A percentile compares a stretch with the other conserved stretches of the same genome.
phyloP scores from a whole-genome alignment of 23 red algal genomes.

The Gracilariopsis chorda region DNA sequence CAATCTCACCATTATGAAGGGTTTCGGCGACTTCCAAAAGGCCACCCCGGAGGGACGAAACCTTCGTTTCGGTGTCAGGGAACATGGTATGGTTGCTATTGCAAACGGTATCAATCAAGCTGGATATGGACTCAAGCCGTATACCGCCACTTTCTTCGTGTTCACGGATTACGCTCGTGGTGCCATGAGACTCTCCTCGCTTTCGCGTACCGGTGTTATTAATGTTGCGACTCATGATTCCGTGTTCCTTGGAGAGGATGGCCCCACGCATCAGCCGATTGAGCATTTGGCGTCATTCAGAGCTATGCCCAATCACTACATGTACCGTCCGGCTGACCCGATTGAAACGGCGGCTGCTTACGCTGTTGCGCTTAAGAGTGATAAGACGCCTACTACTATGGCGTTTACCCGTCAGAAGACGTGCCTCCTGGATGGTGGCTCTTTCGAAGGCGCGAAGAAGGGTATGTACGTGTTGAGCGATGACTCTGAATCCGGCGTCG shows the following conservation, averaged over 20 bases:
- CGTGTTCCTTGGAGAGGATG: constrained; percentile 92
- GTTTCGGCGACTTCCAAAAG: constrained; percentile 75
- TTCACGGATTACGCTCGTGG: constrained; percentile 94
- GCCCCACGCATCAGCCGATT: constrained; percentile 97
- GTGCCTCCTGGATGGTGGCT: constrained; percentile 69
- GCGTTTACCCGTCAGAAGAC: constrained; percentile 88
- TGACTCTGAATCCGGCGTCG: constrained; percentile 51
- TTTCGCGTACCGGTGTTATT: constrained; percentile 73
- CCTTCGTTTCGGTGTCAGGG: constrained; percentile 92
- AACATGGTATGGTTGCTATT: constrained; percentile 94
- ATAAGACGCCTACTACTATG: constrained; percentile 63
- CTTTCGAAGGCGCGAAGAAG: constrained; percentile 74
- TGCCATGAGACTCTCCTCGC: constrained; percentile 80
- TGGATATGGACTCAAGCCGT: constrained; percentile 76
- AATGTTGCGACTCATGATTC: constrained; percentile 96
- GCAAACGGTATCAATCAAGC: constrained; percentile 61
- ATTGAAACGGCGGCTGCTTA: constrained; percentile 93
- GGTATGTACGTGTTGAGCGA: constrained; percentile 92
- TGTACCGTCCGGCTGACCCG: constrained; percentile 85
- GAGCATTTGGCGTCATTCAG: constrained; percentile 94
- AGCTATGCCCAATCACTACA: constrained; percentile 96
- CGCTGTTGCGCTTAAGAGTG: constrained; percentile 54
- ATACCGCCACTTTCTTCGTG: constrained; percentile 94
- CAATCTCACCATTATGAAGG: constrained; percentile 94
- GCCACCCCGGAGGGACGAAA: constrained; percentile 60